Percentiles rank a stretch among this genome's conserved stretches.
Evolutionary conservation across 1,139 yeast species (phyloP).

Genomic region (Diutina ranongensis): DNA sequence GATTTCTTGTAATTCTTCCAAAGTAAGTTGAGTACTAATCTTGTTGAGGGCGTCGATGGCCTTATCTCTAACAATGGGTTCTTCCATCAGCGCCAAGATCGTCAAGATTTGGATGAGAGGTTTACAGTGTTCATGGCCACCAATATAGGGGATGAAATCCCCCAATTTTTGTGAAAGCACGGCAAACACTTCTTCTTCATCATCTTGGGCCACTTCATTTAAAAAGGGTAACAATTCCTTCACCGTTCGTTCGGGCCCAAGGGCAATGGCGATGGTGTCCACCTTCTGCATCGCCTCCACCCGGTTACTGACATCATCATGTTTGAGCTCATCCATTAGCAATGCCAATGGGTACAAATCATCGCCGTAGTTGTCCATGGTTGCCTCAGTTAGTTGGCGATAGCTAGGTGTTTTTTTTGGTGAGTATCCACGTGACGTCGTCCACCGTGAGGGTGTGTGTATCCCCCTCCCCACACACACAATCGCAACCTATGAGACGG

Average conservation of each 20-base stretch:
- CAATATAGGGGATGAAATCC: constrained; percentile 66
- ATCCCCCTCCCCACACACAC: too few relatives aligned
- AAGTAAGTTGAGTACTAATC: constrained; percentile 54
- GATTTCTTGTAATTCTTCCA: constrained; percentile 52
- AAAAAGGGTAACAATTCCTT: constrained; percentile 84
- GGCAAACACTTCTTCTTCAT: constrained; percentile 95
- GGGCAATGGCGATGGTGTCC: constrained; percentile 88
- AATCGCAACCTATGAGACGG: too few relatives aligned
- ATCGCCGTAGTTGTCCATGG: constrained; percentile 33
- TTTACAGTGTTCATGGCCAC: constrained; percentile 73
- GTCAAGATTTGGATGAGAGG: constrained; percentile 79
- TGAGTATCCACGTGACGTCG: not conserved
- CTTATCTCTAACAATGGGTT: constrained; percentile 93
- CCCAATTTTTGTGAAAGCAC: constrained; percentile 88
- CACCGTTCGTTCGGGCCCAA: constrained; percentile 90
- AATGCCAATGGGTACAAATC: constrained; percentile 92
- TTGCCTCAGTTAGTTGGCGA: constrained; percentile 5
- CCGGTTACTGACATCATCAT: constrained; percentile 89
- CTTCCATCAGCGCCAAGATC: constrained; percentile 85
- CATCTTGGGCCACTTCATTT: constrained; percentile 51
- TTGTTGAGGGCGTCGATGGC: constrained; percentile 80
- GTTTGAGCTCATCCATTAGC: constrained; percentile 88
- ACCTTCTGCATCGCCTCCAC: constrained; percentile 92
- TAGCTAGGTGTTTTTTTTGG: not conserved
- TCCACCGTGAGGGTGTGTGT: too few relatives aligned